Conservation (phyloP, 441 rosid genomes). For the Daphne laureola region DNA sequence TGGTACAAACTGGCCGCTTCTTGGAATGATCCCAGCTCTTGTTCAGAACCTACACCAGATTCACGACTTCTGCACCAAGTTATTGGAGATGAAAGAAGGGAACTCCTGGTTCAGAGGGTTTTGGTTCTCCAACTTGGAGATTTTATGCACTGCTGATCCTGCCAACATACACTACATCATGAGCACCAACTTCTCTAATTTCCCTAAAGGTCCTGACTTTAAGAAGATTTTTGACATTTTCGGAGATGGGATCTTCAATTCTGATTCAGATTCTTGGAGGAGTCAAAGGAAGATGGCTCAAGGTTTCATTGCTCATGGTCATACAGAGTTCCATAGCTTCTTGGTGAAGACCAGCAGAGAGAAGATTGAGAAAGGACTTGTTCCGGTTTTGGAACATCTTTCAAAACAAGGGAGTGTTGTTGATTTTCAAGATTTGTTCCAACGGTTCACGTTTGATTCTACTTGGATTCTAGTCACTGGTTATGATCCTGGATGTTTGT, state of each 20-base stretch:
- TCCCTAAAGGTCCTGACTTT: conserved; percentile 40
- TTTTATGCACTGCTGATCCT: conserved; percentile 31
- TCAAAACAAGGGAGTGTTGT: conserved; percentile 21
- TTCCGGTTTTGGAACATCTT: conserved; percentile 31
- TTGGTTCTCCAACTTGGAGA: conserved; percentile 20
- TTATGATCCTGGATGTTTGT: conserved; percentile 23
- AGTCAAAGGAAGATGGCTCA: conserved; percentile 28
- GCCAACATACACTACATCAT: conserved; percentile 38
- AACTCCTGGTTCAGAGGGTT: conserved; percentile 26
- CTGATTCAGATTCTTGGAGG: conserved; percentile 33
- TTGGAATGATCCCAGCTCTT: conserved; percentile 43
- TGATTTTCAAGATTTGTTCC: conserved; percentile 37
- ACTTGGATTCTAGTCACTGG: conserved; percentile 26
- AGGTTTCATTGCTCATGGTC: conserved; percentile 19
- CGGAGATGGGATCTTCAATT: conserved; percentile 44
- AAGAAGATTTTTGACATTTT: conserved; percentile 32
- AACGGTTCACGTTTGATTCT: conserved; percentile 33
- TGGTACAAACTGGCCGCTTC: conserved; percentile 26
- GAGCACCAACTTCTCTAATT: conserved; percentile 38
- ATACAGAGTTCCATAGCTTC: conserved; percentile 15
- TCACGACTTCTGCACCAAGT: conserved; percentile 23
- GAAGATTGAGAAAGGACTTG: conserved; percentile 28
- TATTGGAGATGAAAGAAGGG: conserved; percentile 14
- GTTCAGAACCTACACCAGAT: conserved; percentile 16
- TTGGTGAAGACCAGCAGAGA: conserved; percentile 19